These are phyloP conservation scores for Aciculosporium take DNA, from an alignment of 2,329 filamentous ascomycete species.

Conservation along the genomic window DNA sequence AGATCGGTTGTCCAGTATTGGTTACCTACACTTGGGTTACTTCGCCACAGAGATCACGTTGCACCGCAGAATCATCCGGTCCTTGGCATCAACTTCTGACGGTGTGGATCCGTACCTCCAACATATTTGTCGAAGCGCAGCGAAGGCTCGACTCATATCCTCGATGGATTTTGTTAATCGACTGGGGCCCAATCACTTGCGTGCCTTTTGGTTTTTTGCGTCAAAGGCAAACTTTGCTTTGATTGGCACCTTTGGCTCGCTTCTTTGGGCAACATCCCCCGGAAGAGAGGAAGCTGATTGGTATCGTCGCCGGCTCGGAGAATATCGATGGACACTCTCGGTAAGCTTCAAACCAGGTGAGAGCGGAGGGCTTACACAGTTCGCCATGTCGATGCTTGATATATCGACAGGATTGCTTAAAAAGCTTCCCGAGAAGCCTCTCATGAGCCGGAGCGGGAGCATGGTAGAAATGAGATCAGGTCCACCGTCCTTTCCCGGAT, in stretches of 20 bases:
- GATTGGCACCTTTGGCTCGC: slow-evolving; percentile 82
- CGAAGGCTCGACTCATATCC: slow-evolving; percentile 85
- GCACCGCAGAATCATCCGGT: slow-evolving; percentile 79
- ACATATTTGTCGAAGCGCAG: slow-evolving; percentile 84
- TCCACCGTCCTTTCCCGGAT: slow-evolving; percentile 11
- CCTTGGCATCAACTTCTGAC: slow-evolving; percentile 36
- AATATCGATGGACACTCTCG: slow-evolving; percentile 88
- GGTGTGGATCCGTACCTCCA: slow-evolving; percentile 64
- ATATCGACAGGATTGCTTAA: slow-evolving; percentile 55
- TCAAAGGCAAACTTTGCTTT: slow-evolving; percentile 85
- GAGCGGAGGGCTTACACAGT: slow-evolving; percentile 44
- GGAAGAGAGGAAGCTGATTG: slow-evolving; percentile 83
- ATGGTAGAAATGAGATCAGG: slow-evolving; percentile 31
- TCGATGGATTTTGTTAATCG: slow-evolving; percentile 97
- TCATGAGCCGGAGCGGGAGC: slow-evolving; percentile 42
- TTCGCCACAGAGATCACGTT: slow-evolving; percentile 91
- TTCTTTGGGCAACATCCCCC: slow-evolving; percentile 80
- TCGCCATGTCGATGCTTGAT: slow-evolving; percentile 67
- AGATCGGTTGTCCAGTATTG: slow-evolving; percentile 44
- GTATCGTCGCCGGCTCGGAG: slow-evolving; percentile 70
- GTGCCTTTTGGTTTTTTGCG: slow-evolving; percentile 86
- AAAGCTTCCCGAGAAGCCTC: slow-evolving; percentile 56
- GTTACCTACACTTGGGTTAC: slow-evolving; percentile 80
- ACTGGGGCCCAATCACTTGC: slow-evolving; percentile 69
- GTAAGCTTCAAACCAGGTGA: slow-evolving; percentile 64